Evolutionary conservation across 805 yeast species (phyloP), one percentile per base, ranked within the genome.

Genomic region (Ogataea polymorpha): DNA sequence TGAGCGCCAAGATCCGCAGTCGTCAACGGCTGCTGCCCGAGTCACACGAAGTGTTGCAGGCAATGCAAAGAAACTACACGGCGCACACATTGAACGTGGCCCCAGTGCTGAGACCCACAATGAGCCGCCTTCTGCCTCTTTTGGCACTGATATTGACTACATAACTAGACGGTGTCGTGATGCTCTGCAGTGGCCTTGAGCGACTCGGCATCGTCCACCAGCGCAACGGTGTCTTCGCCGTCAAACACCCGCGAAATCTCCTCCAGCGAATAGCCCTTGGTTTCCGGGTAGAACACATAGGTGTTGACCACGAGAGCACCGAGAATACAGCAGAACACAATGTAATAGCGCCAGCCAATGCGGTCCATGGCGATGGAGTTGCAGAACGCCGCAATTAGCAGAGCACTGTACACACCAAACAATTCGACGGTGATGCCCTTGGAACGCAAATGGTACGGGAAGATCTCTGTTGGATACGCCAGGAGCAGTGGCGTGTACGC

Each of bases 361-460:
- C 63, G 56, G 44, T 62, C 67, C 65, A 67, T 59, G 24, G 69
- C 71, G 42, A 67, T 60, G 12, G 71, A 62, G 39, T 54, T 57
- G 39, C 53, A 51, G 35, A 54, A 56, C 5, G 52, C 45, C 11
- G 53, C 56, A 44, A 55, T 43, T 21, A 59, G 33, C 35, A 46
- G 36, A 10, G 51, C 46, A 21, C 45, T 32, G 32, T 55, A 42
- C 11, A 41, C 35, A 12, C 42, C 46, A 18, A 50, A 34, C 29
- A 45, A 25, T 27, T 44, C 42, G 11, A 50, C 45, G 15, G 84
- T 72, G 79, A 79, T 77, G 46, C 86, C 86, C 46, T 76, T 66
- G 12, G 83, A 72, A 61, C 85, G 72, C 32, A 80, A 66, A 42
- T 75, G 68, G 51, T 76, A 63, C 26, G 78, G 79, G 58, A 75